Base-by-base conservation (phyloP, 73 alveolate species). In the Loxodes magnus region DNA sequence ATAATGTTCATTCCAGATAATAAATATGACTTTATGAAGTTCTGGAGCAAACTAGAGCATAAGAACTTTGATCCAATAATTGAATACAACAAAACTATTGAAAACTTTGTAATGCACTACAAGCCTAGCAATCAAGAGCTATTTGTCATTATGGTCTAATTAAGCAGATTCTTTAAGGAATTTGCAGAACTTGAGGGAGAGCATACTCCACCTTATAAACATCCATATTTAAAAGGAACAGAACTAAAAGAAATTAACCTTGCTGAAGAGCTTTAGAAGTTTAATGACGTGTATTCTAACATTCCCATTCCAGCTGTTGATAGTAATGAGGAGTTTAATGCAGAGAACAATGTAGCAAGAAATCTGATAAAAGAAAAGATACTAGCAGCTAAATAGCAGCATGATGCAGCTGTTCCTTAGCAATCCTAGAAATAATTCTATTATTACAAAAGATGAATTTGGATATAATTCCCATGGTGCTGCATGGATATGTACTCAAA, bases 381-480 rank as follows among this genome's bases (percentile, higher is more conserved):
- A n/a, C 25, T 37, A 42, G 28, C 34, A 31, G 73, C 41, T 4
- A 7, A 23, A 2, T 54, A 43, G 14, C 56, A 60, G 4, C 38
- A 26, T 10, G 37, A 46, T 12, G 16, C 15, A 22, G 6, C 23
- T 16, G 9, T 38, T 35, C 19, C n/a, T 43, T 55, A 6, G 59
- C 54, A 54, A 3, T 10, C 37, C 1, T 33, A 41, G 43, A 57
- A n/a, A n/a, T n/a, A 56, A 4, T 67, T 39, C 49, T 67, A 67
- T 56, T 67, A 67, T 58, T 69, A 69, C 28, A 60, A 63, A 43
- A 46, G 83, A 50, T 69, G 83, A 69, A 25, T 69, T 0, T 69
- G 83, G 83, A 63, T 69, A 5, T 46, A 69, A 51, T 69, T 62
- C 37, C 83, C 83, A 20, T 69, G 83, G 83, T 62, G 75, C 59